These are phyloP conservation scores for Byssothecium circinans DNA, from an alignment of 2,329 filamentous ascomycete genomes.

Conservation along the genomic window DNA sequence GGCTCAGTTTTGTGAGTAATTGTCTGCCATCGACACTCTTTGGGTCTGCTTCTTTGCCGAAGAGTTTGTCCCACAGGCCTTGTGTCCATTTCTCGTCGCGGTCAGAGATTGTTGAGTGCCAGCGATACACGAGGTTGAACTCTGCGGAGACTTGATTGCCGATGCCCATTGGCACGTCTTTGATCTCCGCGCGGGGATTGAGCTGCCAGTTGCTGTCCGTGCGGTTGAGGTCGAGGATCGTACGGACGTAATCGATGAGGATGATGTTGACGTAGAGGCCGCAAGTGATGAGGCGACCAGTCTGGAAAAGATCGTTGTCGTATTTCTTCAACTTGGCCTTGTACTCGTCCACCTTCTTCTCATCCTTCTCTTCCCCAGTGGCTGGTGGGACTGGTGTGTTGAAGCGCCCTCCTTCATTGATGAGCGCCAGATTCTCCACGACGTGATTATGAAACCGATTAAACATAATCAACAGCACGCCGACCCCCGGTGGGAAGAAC, in stretches of 20 bases:
- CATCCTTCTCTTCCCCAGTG: slow-evolving; percentile 43
- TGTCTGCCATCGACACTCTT: slow-evolving; percentile 60
- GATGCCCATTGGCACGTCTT: slow-evolving; percentile 66
- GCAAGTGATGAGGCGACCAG: slow-evolving; percentile 54
- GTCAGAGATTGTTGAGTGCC: slow-evolving; percentile 77
- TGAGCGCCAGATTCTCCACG: slow-evolving; percentile 74
- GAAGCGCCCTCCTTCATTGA: slow-evolving; percentile 84
- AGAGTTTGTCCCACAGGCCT: slow-evolving; percentile 48
- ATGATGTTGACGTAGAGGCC: slow-evolving; percentile 58
- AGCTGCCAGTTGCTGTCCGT: slow-evolving; percentile 79
- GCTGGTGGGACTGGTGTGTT: slow-evolving; percentile 57
- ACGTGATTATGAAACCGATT: slow-evolving; percentile 82
- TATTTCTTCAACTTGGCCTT: slow-evolving; percentile 41
- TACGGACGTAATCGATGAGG: slow-evolving; percentile 57
- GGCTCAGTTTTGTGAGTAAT: slow-evolving; percentile 63
- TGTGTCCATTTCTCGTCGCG: slow-evolving; percentile 82
- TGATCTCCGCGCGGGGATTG: slow-evolving; percentile 72
- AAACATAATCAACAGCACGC: slow-evolving; percentile 68
- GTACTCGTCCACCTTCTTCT: slow-evolving; percentile 37
- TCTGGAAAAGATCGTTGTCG: slow-evolving; percentile 55
- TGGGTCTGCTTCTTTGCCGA: slow-evolving; percentile 53
- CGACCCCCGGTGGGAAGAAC: slow-evolving; percentile 69
- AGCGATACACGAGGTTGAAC: slow-evolving; percentile 86
- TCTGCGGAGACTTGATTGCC: slow-evolving; percentile 85
- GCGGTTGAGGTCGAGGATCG: slow-evolving; percentile 62